Percentiles rank a stretch among this genome's conserved stretches.
Evolutionary conservation across 371 early-diverging fungal species (phyloP).

Genomic region (Mucor velutinosus): DNA sequence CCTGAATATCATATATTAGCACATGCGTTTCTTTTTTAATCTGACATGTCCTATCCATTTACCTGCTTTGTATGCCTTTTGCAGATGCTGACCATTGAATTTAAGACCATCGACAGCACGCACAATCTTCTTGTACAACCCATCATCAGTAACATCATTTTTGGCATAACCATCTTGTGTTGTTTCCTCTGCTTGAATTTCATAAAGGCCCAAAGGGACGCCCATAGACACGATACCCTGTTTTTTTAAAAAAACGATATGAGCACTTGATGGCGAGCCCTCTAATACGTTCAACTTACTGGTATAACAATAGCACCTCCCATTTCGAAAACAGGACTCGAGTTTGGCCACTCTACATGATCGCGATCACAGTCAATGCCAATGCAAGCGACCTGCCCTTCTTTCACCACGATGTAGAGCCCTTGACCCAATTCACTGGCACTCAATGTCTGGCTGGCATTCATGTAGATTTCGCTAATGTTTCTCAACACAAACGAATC

Average conservation of each 20-base stretch:
- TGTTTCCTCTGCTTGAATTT: conserved; percentile 56
- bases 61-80: conserved; percentile 69
- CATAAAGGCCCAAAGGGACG: conserved; percentile 57
- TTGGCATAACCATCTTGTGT: conserved; percentile 59
- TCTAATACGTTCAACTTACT: conserved; percentile 11
- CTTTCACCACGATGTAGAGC: conserved; percentile 51
- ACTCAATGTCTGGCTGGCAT: conserved; percentile 15
- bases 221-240: conserved; percentile 57
- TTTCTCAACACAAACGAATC: conserved; percentile 54
- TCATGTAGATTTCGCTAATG: conserved; percentile 47
- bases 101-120: conserved; percentile 66
- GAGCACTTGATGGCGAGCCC: neutral
- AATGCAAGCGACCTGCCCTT: conserved; percentile 56
- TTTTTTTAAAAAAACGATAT: neutral
- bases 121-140: conserved; percentile 32
- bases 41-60: neutral
- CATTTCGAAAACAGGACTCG: conserved; percentile 49
- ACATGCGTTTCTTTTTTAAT: neutral
- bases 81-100: conserved; percentile 59
- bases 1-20: conserved; percentile 22
- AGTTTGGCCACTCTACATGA: conserved; percentile 41
- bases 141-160: conserved; percentile 34
- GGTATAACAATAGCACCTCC: conserved; percentile 48
- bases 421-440: conserved; percentile 4
- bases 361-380: conserved; percentile 51